A percentile compares a stretch with the other conserved stretches of the same genome.
phyloP scores from a whole-genome alignment of 805 yeast genomes.

The Metschnikowia colocasiae region DNA sequence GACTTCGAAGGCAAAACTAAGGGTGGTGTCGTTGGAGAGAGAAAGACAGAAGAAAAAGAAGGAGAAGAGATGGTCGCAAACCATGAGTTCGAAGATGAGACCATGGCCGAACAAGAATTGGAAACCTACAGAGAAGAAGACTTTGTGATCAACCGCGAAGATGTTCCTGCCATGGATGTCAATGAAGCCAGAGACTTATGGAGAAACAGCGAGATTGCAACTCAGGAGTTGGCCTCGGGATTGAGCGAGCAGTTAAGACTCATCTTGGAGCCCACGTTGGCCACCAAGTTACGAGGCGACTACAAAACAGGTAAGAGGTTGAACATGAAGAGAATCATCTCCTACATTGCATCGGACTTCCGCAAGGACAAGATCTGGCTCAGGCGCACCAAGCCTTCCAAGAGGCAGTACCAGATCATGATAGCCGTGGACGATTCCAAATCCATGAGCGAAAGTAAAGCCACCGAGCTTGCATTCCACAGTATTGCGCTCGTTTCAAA shows the following conservation, averaged over 20 bases:
- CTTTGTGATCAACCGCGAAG: constrained; percentile 19
- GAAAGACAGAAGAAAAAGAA: constrained; percentile 26
- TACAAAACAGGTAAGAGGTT: constrained; percentile 95
- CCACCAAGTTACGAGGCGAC: constrained; percentile 94
- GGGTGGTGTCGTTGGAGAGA: constrained; percentile 51
- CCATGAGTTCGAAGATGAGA: constrained; percentile 27
- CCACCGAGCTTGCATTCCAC: constrained; percentile 89
- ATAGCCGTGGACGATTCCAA: constrained; percentile 96
- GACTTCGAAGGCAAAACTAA: constrained; percentile 48
- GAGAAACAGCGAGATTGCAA: constrained; percentile 78
- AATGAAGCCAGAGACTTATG: constrained; percentile 76
- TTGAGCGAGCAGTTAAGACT: constrained; percentile 89
- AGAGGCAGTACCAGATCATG: constrained; percentile 96
- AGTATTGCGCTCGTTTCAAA: constrained; percentile 91
- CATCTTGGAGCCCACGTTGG: constrained; percentile 90
- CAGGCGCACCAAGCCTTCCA: constrained; percentile 94
- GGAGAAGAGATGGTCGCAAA: constrained; percentile 16
- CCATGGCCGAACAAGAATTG: constrained; percentile 13
- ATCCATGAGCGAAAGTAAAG: constrained; percentile 92
- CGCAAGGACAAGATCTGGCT: constrained; percentile 98
- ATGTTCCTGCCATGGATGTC: constrained; percentile 46
- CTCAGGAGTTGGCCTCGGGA: constrained; percentile 81
- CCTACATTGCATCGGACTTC: constrained; percentile 96
- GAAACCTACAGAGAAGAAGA: constrained; percentile 16
- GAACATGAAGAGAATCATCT: constrained; percentile 95